These are phyloP conservation scores for Backusella westeae DNA, from an alignment of 192 early-diverging fungal genomes.

Conservation along the genomic window DNA sequence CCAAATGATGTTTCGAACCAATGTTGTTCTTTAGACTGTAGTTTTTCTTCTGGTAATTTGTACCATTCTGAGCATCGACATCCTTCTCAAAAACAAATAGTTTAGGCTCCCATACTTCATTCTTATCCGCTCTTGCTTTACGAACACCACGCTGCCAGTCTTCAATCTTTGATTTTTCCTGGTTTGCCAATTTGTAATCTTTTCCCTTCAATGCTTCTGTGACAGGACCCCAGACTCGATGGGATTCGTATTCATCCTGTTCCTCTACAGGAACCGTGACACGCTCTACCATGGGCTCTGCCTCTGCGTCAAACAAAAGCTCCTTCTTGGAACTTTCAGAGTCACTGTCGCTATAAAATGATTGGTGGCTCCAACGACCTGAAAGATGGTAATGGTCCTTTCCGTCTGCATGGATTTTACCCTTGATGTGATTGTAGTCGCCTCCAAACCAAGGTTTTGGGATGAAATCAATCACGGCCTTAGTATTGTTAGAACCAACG, in stretches of 20 bases:
- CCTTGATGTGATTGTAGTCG: constrained; percentile 52
- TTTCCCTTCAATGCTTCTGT: constrained; percentile 61
- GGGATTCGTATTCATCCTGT: constrained; percentile 64
- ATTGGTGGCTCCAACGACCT: constrained; percentile 37
- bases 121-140: constrained; percentile 54
- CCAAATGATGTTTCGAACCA: constrained; percentile 20
- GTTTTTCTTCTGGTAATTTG: constrained; percentile 10
- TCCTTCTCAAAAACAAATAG: constrained; percentile 32
- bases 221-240: constrained; percentile 67
- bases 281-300: constrained; percentile 53
- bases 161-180: constrained; percentile 67
- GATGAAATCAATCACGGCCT: constrained; percentile 54
- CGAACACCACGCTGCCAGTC: constrained; percentile 62
- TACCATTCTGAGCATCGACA: neutral
- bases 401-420: constrained; percentile 15
- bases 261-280: constrained; percentile 56
- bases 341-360: constrained; percentile 14
- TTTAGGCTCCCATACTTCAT: constrained; percentile 36
- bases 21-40: neutral
- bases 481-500: constrained; percentile 48
- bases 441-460: constrained; percentile 67
- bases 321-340: constrained; percentile 43
- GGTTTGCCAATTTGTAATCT: constrained; percentile 62
- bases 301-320: constrained; percentile 63
- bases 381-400: constrained; percentile 24